Percentiles rank a stretch among this genome's conserved stretches.
Evolutionary conservation across 2,329 filamentous ascomycete species (phyloP).

Genomic region (Apiospora hydei): DNA sequence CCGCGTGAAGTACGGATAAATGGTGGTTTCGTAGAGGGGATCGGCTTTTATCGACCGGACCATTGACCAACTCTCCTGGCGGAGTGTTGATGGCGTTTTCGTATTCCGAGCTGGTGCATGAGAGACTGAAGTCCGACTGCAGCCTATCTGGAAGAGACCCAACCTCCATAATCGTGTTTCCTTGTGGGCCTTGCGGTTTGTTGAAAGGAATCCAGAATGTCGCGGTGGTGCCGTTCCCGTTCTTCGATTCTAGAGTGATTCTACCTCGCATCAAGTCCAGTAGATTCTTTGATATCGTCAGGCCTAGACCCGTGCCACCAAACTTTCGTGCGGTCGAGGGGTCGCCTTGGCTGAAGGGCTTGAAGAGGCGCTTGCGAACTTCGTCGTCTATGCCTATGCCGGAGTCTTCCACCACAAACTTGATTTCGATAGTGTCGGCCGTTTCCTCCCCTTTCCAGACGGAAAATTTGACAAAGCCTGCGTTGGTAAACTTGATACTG

Average conservation of each 20-base stretch:
- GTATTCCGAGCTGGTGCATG: slow-evolving; percentile 71
- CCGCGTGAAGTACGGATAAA: slow-evolving; percentile 35
- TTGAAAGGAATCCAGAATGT: slow-evolving; percentile 81
- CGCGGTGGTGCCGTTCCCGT: slow-evolving; percentile 75
- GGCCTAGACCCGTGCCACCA: slow-evolving; percentile 77
- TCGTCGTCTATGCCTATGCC: slow-evolving; percentile 85
- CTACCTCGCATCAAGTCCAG: slow-evolving; percentile 80
- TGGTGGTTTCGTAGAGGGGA: slow-evolving; percentile 41
- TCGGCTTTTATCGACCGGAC: slow-evolving; percentile 37
- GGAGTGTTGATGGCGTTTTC: slow-evolving; percentile 56
- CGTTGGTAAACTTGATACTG: slow-evolving; percentile 76
- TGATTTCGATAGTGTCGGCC: slow-evolving; percentile 69
- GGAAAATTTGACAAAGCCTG: slow-evolving; percentile 72
- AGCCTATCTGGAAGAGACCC: slow-evolving; percentile 72
- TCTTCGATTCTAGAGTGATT: slow-evolving; percentile 73
- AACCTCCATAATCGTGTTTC: slow-evolving; percentile 63
- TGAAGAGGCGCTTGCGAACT: slow-evolving; percentile 75
- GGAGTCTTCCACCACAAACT: slow-evolving; percentile 78
- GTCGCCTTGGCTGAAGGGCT: slow-evolving; percentile 83
- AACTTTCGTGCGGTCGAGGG: slow-evolving; percentile 81
- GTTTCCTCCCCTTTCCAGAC: slow-evolving; percentile 71
- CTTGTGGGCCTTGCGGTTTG: slow-evolving; percentile 63
- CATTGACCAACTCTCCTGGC: slow-evolving; percentile 40
- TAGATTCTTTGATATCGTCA: slow-evolving; percentile 83
- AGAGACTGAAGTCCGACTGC: slow-evolving; percentile 69